Evolutionary conservation across 176 grass and related monocot genomes (phyloP).

Genomic region (Carex pumila): DNA sequence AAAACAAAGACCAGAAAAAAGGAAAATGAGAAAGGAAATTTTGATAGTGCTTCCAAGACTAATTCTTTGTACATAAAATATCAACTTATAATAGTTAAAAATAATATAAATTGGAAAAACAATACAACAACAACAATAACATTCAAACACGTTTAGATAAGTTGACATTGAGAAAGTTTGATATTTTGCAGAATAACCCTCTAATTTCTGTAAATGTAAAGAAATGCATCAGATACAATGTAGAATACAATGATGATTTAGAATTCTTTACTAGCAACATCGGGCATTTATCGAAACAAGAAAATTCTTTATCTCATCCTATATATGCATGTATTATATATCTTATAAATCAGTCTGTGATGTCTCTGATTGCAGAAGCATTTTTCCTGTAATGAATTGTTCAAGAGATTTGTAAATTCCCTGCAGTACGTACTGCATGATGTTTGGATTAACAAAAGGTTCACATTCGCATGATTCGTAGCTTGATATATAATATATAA

Average conservation of each 20-base stretch:
- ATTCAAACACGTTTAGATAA: neutral
- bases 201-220: neutral
- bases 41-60: neutral
- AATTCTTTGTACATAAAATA: neutral
- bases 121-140: too few species aligned
- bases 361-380: neutral
- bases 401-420: neutral
- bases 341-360: neutral
- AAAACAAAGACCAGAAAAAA: neutral
- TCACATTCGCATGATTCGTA: neutral
- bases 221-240: neutral
- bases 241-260: neutral
- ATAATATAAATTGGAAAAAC: neutral
- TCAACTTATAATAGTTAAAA: neutral
- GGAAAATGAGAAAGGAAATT: neutral
- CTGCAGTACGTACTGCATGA: neutral
- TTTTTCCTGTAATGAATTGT: neutral
- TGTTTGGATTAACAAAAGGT: neutral
- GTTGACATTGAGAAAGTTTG: neutral
- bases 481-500: neutral
- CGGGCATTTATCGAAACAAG: neutral
- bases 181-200: neutral
- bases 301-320: neutral
- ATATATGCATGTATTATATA: neutral
- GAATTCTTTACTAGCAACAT: neutral